Conservation (phyloP, 75 land plant species). For the Cupressus sempervirens region DNA sequence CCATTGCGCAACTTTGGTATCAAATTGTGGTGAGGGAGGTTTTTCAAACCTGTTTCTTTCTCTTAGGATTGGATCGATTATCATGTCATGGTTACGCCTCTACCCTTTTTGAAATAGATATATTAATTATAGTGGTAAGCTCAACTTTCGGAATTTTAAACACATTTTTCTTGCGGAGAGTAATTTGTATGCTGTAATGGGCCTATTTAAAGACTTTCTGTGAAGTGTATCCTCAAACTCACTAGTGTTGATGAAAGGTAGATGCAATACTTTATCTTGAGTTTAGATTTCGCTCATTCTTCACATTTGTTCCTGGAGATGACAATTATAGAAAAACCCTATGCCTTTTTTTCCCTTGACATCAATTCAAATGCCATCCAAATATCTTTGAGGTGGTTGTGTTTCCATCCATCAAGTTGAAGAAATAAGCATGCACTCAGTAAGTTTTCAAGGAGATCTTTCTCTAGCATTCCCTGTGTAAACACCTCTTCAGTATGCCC, state of each 20-base stretch:
- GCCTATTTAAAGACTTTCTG: no score
- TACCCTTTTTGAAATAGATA: no score
- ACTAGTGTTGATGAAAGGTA: not conserved
- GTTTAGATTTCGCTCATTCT: not conserved
- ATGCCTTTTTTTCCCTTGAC: not conserved
- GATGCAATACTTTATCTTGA: not conserved
- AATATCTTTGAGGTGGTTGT: not conserved
- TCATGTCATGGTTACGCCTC: no score
- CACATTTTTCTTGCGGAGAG: no score
- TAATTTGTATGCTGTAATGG: no score
- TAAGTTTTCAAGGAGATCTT: not conserved
- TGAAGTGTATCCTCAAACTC: not conserved
- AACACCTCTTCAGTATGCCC: not conserved
- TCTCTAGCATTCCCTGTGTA: not conserved
- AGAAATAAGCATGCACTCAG: not conserved
- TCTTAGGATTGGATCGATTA: no score
- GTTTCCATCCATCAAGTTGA: not conserved
- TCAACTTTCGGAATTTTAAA: no score
- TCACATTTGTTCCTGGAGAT: not conserved
- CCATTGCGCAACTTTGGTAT: not conserved
- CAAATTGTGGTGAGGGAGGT: no score
- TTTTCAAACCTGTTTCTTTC: no score
- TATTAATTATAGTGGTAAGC: no score
- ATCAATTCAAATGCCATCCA: not conserved
- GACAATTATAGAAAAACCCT: not conserved